Evolutionary conservation across 805 yeast genomes (phyloP), one percentile per base, ranked within the genome.

Genomic region (Kodamaea neixiangensis): DNA sequence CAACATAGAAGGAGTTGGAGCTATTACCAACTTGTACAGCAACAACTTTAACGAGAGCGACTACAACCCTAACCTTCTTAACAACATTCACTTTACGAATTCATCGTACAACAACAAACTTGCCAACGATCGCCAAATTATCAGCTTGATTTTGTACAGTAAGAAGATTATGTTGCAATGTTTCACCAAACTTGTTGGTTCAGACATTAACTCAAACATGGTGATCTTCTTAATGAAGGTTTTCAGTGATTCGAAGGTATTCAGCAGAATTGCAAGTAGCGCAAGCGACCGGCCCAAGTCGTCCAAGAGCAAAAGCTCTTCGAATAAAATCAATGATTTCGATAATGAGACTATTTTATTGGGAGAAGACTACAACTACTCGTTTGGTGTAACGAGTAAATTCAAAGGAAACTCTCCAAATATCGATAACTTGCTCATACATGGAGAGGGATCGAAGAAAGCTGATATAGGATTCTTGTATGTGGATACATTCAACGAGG

Each of bases 381-480:
- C 75, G 3, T 79, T 70, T 63, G 87, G 88, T 2, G 63, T 82
- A 1, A 76, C 86, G 0, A 79, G 85, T 58, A 80, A 80, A 54
- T 68, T 75, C 20, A 54, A 59, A 5, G 61, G 54, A 11, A 42
- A 49, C 13, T 59, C 65, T 31, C 46, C 56, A 3, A 55, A 60
- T 10, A 63, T 80, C 18, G 75, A 72, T 48, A 76, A 74, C 46
- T 58, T 77, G 31, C 51, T 62, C 35, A 61, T 68, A 25, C 68
- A 69, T 52, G 31, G 58, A 58, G 40, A 20, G 5, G 21, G 19
- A 10, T 17, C 37, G 2, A 9, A 20, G 5, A n/a, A 34, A 18
- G 35, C 11, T 11, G 49, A 45, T 2, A 46, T 25, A 2, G 38
- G 44, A 14, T 33, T 51, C 29, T 51, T 39, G 10, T 50, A 44